These are phyloP conservation scores for Tulasnella sp. DNA, from an alignment of 768 basidiomycete genomes.

Conservation along the genomic window DNA sequence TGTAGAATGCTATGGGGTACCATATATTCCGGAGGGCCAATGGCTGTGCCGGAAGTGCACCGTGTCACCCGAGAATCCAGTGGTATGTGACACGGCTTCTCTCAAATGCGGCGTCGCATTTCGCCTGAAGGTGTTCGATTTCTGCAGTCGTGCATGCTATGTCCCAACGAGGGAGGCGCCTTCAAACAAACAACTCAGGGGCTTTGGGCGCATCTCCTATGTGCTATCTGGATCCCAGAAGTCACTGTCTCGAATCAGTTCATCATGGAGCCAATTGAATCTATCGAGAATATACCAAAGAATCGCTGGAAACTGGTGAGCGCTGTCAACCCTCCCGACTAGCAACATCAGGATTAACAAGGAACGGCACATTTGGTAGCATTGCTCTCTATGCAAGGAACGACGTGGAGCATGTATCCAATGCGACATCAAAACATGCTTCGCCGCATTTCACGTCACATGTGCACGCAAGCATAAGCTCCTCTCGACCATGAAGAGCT, in stretches of 20 bases:
- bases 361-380: no score
- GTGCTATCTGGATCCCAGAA: slow-evolving; percentile 96
- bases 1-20: slow-evolving; percentile 94
- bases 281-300: slow-evolving; percentile 77
- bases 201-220: slow-evolving; percentile 92
- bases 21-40: slow-evolving; percentile 98
- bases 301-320: slow-evolving; percentile 89
- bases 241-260: slow-evolving; percentile 86
- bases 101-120: neutral
- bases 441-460: slow-evolving; percentile 87
- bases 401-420: slow-evolving; percentile 85
- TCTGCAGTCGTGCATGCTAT: slow-evolving; percentile 81
- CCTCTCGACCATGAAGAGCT: slow-evolving; percentile 77
- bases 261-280: slow-evolving; percentile 97
- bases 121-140: neutral
- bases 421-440: slow-evolving; percentile 83
- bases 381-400: slow-evolving; percentile 52
- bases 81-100: slow-evolving; percentile 43
- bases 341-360: no score
- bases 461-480: slow-evolving; percentile 84
- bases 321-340: slow-evolving; percentile 7
- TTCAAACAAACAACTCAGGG: slow-evolving; percentile 93
- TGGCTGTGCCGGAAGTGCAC: slow-evolving; percentile 99
- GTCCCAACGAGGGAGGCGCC: slow-evolving; percentile 93
- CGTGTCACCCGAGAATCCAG: slow-evolving; percentile 91